Conservation (phyloP, 805 yeast genomes). For the Naumovozyma castellii region DNA sequence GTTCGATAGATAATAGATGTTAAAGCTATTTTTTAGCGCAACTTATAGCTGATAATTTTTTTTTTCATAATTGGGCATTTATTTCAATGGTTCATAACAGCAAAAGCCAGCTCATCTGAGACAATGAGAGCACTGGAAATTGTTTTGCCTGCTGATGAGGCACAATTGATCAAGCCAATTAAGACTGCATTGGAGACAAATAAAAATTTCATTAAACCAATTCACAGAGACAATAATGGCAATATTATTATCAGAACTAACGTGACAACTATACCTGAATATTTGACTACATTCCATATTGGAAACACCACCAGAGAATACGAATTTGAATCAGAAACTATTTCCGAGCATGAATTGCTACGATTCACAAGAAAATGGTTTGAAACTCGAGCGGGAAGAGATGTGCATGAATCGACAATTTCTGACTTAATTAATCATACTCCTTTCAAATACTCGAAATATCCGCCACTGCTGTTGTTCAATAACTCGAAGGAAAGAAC, state of each 20-base stretch:
- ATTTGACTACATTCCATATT: slow-evolving; percentile 1
- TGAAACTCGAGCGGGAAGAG: no score
- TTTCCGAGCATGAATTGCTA: not conserved
- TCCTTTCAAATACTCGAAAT: slow-evolving; percentile 45
- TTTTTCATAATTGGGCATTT: no score
- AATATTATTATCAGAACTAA: slow-evolving; percentile 20
- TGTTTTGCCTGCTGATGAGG: slow-evolving; percentile 8
- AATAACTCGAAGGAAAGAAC: slow-evolving; percentile 36
- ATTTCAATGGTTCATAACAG: no score
- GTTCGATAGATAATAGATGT: no score
- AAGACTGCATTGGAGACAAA: slow-evolving; percentile 18
- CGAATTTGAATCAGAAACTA: not conserved
- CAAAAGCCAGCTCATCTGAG: no score
- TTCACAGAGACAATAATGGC: slow-evolving; percentile 7
- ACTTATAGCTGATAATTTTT: no score
- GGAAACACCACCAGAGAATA: slow-evolving; percentile 6
- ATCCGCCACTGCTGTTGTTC: slow-evolving; percentile 59
- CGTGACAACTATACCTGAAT: slow-evolving; percentile 1
- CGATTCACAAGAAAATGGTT: slow-evolving; percentile 2
- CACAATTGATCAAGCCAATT: slow-evolving; percentile 13
- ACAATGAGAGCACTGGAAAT: slow-evolving; percentile 7
- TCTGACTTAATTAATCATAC: slow-evolving; percentile 9
- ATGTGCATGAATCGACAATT: no score
- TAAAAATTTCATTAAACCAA: slow-evolving; percentile 19
- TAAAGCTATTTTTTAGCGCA: no score